phyloP scores from a whole-genome alignment of 192 early-diverging fungal species.

The Spizellomyces sp. region DNA sequence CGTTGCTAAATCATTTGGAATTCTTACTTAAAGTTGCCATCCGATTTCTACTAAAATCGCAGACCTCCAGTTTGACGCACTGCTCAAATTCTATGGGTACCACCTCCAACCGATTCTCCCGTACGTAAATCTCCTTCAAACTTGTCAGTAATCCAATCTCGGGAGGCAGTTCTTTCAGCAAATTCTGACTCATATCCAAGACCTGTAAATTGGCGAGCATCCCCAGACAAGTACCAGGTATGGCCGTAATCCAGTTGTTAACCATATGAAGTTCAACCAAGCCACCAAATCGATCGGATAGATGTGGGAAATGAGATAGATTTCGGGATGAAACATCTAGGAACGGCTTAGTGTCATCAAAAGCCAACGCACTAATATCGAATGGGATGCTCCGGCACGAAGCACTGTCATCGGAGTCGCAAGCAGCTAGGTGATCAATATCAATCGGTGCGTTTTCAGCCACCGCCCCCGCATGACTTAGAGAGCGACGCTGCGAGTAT shows the following conservation, averaged over 20 bases:
- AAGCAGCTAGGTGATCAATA: slow-evolving; percentile 14
- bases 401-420: slow-evolving; percentile 1
- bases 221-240: slow-evolving; percentile 5
- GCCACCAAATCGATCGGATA: slow-evolving; percentile 8
- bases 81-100: slow-evolving; percentile 37
- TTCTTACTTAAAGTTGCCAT: slow-evolving; percentile 39
- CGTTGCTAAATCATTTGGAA: no score
- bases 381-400: slow-evolving; percentile 3
- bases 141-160: slow-evolving; percentile 27
- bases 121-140: slow-evolving; percentile 40
- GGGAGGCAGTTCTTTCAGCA: slow-evolving; percentile 28
- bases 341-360: slow-evolving; percentile 6
- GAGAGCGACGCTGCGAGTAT: slow-evolving; percentile 26
- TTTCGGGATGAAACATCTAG: slow-evolving; percentile 26
- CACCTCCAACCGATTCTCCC: slow-evolving; percentile 35
- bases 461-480: slow-evolving; percentile 13
- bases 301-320: slow-evolving; percentile 26
- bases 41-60: slow-evolving; percentile 40
- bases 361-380: not conserved
- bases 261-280: slow-evolving; percentile 24
- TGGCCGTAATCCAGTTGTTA: slow-evolving; percentile 29
- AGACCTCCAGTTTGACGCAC: slow-evolving; percentile 30
- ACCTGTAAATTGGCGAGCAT: slow-evolving; percentile 28
- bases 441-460: slow-evolving; percentile 24
- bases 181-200: slow-evolving; percentile 50